Evolutionary conservation across 2,329 filamentous ascomycete genomes (phyloP).

Genomic region (Talaromyces amestolkiae): DNA sequence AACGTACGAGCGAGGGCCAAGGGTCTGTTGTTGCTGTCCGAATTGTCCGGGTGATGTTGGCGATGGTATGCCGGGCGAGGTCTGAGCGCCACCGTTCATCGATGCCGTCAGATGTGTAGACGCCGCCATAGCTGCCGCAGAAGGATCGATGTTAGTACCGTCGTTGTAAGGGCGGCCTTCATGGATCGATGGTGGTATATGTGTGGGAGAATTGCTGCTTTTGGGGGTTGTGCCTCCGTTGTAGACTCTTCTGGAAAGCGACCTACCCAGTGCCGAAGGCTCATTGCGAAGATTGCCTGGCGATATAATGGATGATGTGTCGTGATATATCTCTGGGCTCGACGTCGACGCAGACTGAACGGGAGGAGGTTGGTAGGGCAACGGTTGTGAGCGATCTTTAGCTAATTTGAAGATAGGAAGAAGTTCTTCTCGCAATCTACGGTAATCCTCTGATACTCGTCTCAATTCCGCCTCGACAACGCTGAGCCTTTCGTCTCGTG

Average conservation of each 20-base stretch:
- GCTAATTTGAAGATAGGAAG: conserved; percentile 84
- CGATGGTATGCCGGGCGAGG: conserved; percentile 49
- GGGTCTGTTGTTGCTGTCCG: conserved; percentile 43
- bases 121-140: conserved; percentile 65
- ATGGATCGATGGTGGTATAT: conserved; percentile 59
- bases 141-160: conserved; percentile 60
- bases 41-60: conserved; percentile 46
- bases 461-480: conserved; percentile 79
- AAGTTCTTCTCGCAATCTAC: conserved; percentile 84
- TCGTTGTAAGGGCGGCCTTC: conserved; percentile 60
- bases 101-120: conserved; percentile 66
- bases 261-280: conserved; percentile 59
- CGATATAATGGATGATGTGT: conserved; percentile 11
- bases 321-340: conserved; percentile 25
- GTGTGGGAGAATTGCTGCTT: conserved; percentile 69
- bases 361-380: conserved; percentile 60
- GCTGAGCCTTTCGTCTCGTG: conserved; percentile 86
- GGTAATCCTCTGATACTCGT: conserved; percentile 82
- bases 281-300: conserved; percentile 14
- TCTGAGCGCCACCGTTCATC: conserved; percentile 62
- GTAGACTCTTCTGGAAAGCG: conserved; percentile 71
- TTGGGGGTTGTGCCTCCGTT: conserved; percentile 71
- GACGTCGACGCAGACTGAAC: conserved; percentile 40
- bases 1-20: conserved; percentile 45
- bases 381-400: conserved; percentile 86